Base-by-base conservation (phyloP, 2,329 filamentous ascomycete species). In the Botrytis paeoniae region DNA sequence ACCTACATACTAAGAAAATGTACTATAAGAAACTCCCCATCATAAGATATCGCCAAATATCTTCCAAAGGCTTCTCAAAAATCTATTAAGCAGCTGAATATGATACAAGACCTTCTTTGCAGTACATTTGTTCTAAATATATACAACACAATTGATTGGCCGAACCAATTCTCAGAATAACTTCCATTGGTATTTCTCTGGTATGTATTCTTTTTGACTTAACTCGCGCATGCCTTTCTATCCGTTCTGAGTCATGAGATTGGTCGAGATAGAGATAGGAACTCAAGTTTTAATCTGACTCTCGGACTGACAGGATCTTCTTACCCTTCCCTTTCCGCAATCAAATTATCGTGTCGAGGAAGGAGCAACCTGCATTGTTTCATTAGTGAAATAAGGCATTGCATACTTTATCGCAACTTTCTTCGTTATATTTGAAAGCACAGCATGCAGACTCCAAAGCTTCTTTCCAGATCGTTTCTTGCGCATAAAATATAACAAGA, bases 261-360 rank as follows among this genome's bases (percentile, higher is more conserved):
- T 18, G 14, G 0, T 29, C n/a, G n/a, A 57, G 6, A 0, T 4
- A 0, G 18, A 57, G 0, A 32, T 57, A 29, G 3, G 51, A 18
- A 57, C 6, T 57, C n/a, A 29, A 29, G 1, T 29, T 18, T 1
- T 29, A 0, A 32, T 57, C n/a, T 57, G 51, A 29, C 1, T 32
- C n/a, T 6, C 14, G 14, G n/a, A 18, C 7, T 57, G 3, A 57
- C 7, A 57, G n/a, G 51, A 9, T 3, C n/a, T 54, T 18, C n/a
- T 29, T 18, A 18, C 25, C 6, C 7, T 57, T 9, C 29, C 14
- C 9, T 29, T 29, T 32, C 51, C n/a, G 1, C 48, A 16, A n/a
- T 54, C 12, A 16, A 7, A 32, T 9, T 16, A 29, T 3, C 51
- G 6, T 14, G 18, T 57, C 14, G 51, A 29, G 51, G n/a, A 57